A percentile compares a stretch with the other conserved stretches of the same genome.
Evolutionary conservation across 306 rosid genomes (phyloP).

Genomic region (Vigna mungo): DNA sequence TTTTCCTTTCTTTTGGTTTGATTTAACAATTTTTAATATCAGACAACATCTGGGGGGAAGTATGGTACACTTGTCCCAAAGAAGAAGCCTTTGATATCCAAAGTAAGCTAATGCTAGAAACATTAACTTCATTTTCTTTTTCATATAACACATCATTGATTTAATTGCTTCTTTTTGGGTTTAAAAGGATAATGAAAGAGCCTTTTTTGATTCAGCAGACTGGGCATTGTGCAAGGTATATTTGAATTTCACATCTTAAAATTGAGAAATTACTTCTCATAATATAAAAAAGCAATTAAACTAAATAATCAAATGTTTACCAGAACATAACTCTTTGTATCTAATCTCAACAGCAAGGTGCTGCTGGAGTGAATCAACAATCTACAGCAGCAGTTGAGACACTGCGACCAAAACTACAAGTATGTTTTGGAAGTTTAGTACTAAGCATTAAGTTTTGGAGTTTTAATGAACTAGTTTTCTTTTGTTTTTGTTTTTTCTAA

Average conservation of each 20-base stretch:
- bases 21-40: constrained; percentile 9
- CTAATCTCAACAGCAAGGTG: constrained; percentile 76
- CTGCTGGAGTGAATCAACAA: constrained; percentile 72
- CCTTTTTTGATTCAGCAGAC: constrained; percentile 96
- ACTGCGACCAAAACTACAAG: constrained; percentile 84
- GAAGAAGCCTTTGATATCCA: constrained; percentile 93
- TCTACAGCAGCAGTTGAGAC: constrained; percentile 79
- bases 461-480: neutral
- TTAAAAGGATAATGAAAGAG: constrained; percentile 80
- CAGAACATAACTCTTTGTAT: neutral
- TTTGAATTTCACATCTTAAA: neutral
- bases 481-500: neutral
- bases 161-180: neutral
- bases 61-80: constrained; percentile 87
- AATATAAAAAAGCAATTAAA: constrained; percentile 16
- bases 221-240: constrained; percentile 97
- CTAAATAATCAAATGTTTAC: neutral
- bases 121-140: neutral
- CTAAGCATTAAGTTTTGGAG: neutral
- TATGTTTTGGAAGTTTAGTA: constrained; percentile 24
- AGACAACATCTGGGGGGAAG: constrained; percentile 60
- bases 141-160: neutral
- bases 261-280: neutral
- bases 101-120: constrained; percentile 54
- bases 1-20: neutral